Conservation (phyloP, 2,329 filamentous ascomycete genomes). For the Claviceps capensis region DNA sequence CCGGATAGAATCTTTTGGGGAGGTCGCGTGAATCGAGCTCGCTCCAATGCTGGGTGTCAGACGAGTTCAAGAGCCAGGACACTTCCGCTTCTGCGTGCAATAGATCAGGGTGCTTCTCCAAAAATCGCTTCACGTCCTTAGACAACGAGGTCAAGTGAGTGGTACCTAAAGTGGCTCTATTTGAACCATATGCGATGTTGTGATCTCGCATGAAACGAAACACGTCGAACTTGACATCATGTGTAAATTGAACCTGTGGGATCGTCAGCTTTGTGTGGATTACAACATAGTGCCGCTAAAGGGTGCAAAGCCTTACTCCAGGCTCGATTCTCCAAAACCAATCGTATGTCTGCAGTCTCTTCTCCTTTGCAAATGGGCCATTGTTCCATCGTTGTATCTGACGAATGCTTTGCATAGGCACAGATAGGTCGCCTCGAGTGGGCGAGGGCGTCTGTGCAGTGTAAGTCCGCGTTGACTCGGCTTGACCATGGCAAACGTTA, state of each 20-base stretch:
- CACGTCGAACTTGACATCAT: slow-evolving; percentile 65
- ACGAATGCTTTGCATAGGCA: slow-evolving; percentile 50
- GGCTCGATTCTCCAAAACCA: slow-evolving; percentile 50
- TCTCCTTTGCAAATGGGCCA: slow-evolving; percentile 69
- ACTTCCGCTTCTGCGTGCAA: slow-evolving; percentile 34
- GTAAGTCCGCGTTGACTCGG: neutral
- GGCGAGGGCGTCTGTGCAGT: neutral
- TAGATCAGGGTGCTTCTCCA: slow-evolving; percentile 28
- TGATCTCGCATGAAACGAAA: slow-evolving; percentile 78
- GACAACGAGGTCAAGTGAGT: slow-evolving; percentile 30
- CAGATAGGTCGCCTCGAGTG: slow-evolving; percentile 30
- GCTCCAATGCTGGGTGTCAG: neutral
- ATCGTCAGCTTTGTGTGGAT: neutral
- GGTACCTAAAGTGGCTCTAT: slow-evolving; percentile 33
- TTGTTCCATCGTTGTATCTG: slow-evolving; percentile 76
- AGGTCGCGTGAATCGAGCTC: neutral
- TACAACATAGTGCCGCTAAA: neutral
- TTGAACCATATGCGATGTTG: slow-evolving; percentile 64
- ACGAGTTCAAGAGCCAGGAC: slow-evolving; percentile 28
- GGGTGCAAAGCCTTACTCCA: slow-evolving; percentile 29
- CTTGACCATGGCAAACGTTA: neutral
- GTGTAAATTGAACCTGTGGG: slow-evolving; percentile 36
- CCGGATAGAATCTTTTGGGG: neutral
- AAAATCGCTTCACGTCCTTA: slow-evolving; percentile 30
- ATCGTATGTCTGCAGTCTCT: slow-evolving; percentile 46